Evolutionary conservation across 768 basidiomycete species (phyloP).

Genomic region (Mrakia gelida): DNA sequence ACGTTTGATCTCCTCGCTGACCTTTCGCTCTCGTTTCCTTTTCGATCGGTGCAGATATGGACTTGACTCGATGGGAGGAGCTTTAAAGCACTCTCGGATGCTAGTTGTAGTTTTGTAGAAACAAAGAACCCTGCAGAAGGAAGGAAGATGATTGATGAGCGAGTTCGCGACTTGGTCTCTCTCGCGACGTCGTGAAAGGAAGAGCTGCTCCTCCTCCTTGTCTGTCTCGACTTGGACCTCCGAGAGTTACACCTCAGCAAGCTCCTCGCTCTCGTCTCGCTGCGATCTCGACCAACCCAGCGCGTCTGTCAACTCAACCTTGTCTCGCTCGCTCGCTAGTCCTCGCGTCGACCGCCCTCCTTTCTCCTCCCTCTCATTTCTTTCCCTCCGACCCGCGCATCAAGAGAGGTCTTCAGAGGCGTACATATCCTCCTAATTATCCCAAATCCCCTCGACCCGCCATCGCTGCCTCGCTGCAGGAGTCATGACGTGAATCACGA

Average conservation of each 20-base stretch:
- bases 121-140: background rate
- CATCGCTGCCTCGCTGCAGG: background rate
- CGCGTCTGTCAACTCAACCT: too few species aligned
- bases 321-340: too few species aligned
- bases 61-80: constrained; percentile 45
- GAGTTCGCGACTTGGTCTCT: background rate
- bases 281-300: too few species aligned
- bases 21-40: background rate
- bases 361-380: background rate
- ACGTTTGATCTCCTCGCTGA: background rate
- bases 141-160: background rate
- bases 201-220: too few species aligned
- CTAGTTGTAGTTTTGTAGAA: too few species aligned
- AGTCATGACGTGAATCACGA: constrained; percentile 29
- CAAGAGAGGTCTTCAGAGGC: background rate
- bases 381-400: background rate
- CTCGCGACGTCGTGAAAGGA: too few species aligned
- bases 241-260: too few species aligned
- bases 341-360: background rate
- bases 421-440: background rate
- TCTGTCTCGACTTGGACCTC: too few species aligned
- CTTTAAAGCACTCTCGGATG: constrained; percentile 32
- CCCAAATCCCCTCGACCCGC: constrained; percentile 1
- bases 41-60: constrained; percentile 38
- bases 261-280: too few species aligned